Conservation (phyloP, 1,284 basidiomycete genomes). For the Heterobasidion parviporum region DNA sequence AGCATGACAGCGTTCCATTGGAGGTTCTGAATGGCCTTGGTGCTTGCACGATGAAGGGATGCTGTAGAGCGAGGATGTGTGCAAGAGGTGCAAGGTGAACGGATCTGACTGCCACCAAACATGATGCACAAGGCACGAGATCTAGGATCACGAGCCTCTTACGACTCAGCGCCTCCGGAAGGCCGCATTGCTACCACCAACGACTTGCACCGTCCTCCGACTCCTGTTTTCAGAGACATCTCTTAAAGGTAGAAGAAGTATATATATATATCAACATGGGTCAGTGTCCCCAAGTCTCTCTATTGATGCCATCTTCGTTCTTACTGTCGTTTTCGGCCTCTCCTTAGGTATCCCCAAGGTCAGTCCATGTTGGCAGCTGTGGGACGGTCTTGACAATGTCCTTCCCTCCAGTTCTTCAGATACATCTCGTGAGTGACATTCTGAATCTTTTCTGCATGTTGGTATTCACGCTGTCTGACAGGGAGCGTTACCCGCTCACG, state of each 20-base stretch:
- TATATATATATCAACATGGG: slow-evolving; percentile 11
- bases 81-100: neutral
- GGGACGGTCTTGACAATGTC: neutral
- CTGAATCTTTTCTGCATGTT: neutral
- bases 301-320: neutral
- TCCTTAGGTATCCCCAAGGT: slow-evolving; percentile 19
- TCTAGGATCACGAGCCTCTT: no score
- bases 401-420: slow-evolving; percentile 61
- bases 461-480: slow-evolving; percentile 22
- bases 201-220: neutral
- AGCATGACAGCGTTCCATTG: no score
- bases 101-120: neutral
- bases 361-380: neutral
- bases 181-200: neutral
- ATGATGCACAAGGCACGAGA: neutral
- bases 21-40: no score
- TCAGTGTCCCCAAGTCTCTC: neutral
- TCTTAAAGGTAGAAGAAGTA: neutral
- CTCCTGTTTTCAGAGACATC: neutral
- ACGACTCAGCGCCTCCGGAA: no score
- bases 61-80: no score
- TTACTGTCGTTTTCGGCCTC: neutral
- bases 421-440: slow-evolving; percentile 63
- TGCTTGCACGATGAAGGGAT: no score
- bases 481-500: slow-evolving; percentile 96